These are phyloP conservation scores for Penicillium pulvis DNA, from an alignment of 495 filamentous ascomycete species.

Conservation along the genomic window DNA sequence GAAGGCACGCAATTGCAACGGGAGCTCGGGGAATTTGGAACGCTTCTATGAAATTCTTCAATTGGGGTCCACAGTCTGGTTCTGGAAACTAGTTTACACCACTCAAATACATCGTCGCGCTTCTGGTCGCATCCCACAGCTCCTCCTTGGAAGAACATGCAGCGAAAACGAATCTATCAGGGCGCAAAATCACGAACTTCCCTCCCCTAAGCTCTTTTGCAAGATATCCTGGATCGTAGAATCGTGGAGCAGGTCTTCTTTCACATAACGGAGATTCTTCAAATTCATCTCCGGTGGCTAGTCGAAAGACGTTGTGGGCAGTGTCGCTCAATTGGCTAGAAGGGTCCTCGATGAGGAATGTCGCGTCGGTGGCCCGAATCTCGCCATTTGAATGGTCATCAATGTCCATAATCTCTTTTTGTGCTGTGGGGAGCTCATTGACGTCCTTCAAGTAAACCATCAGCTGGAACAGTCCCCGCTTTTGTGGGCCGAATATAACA, in stretches of 20 bases:
- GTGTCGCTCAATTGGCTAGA: background rate
- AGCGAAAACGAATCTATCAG: too few species aligned
- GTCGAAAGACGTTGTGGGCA: conserved; percentile 10
- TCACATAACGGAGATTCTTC: conserved; percentile 23
- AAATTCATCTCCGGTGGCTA: conserved; percentile 26
- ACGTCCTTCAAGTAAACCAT: background rate
- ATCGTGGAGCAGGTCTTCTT: conserved; percentile 23
- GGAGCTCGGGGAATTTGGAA: conserved; percentile 33
- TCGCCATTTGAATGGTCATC: conserved; percentile 1
- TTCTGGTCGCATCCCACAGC: background rate
- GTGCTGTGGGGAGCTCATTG: background rate
- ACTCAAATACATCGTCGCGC: background rate
- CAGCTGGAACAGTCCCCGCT: conserved; percentile 1
- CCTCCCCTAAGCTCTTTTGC: too few species aligned
- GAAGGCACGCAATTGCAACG: conserved; percentile 35
- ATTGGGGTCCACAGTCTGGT: background rate
- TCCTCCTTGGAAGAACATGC: background rate
- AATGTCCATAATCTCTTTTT: background rate
- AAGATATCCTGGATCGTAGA: conserved; percentile 20
- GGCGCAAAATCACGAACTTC: too few species aligned
- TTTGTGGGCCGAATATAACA: conserved; percentile 10
- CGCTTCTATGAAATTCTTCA: conserved; percentile 10
- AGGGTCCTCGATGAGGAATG: background rate
- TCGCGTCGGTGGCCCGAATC: conserved; percentile 3
- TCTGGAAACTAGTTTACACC: background rate